Conservation (phyloP, 2,329 filamentous ascomycete species). For the Aphanoascus verrucosus region DNA sequence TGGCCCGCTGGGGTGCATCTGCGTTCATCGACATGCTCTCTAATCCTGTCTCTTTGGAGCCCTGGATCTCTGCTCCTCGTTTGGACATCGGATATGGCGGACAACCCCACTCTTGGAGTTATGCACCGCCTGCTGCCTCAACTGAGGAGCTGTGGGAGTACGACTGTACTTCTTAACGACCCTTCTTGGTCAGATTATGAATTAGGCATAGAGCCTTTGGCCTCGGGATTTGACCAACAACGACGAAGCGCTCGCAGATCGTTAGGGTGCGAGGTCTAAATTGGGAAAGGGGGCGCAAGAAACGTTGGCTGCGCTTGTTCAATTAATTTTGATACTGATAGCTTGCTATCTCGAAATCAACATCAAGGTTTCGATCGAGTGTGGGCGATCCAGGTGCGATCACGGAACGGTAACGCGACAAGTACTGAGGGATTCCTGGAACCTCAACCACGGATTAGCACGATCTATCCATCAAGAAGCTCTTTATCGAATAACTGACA, state of each 20-base stretch:
- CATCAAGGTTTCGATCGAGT: not conserved
- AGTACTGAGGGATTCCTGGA: not conserved
- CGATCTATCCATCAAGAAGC: not conserved
- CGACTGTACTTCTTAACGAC: not conserved
- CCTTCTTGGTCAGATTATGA: not conserved
- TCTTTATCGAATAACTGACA: too few relatives aligned
- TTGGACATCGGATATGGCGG: conserved; percentile 27
- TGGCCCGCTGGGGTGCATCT: conserved; percentile 41
- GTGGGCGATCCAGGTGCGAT: not conserved
- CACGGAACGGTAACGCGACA: not conserved
- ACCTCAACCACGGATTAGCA: not conserved
- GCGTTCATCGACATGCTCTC: conserved; percentile 32
- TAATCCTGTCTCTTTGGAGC: conserved; percentile 25
- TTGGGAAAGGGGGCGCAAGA: not conserved
- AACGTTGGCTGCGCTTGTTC: not conserved
- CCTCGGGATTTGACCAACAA: not conserved
- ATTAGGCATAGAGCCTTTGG: not conserved
- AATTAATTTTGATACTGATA: not conserved
- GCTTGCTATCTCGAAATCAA: too few relatives aligned
- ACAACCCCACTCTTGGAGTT: not conserved
- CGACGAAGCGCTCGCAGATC: not conserved
- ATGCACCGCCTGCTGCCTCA: not conserved
- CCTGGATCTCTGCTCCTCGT: conserved; percentile 30
- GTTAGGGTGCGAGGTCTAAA: not conserved
- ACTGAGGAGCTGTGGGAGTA: not conserved